phyloP scores from a whole-genome alignment of 2,329 filamentous ascomycete species.

The Neurospora sp. region DNA sequence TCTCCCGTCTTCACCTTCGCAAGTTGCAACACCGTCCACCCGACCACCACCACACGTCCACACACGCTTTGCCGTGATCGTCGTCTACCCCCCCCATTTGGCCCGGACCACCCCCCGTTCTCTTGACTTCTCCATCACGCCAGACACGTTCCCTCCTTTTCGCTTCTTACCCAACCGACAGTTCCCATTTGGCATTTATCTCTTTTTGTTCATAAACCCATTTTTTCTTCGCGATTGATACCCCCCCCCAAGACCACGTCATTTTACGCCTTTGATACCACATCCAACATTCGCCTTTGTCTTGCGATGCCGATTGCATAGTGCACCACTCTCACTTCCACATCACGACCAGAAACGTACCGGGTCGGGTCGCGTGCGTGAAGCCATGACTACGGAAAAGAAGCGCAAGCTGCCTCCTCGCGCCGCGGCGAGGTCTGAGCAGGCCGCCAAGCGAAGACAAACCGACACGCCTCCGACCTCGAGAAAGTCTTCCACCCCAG shows the following conservation, averaged over 20 bases:
- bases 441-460: conserved; percentile 46
- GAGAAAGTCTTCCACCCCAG: conserved; percentile 32
- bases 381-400: conserved; percentile 42
- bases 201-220: neutral
- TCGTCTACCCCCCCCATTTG: neutral
- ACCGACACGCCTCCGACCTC: conserved; percentile 40
- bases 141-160: neutral
- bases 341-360: conserved; percentile 13
- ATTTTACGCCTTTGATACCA: neutral
- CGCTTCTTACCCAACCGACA: neutral
- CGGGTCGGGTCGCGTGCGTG: conserved; percentile 10
- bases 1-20: neutral
- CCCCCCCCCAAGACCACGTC: neutral
- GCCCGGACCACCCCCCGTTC: neutral
- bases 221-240: neutral
- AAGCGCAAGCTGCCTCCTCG: conserved; percentile 57
- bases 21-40: neutral
- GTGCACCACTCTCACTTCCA: neutral
- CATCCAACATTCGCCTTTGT: neutral
- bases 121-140: neutral
- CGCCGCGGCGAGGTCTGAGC: conserved; percentile 50
- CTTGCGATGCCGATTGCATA: conserved; percentile 11
- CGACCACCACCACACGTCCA: neutral
- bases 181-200: neutral
- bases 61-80: neutral